Evolutionary conservation across 306 rosid genomes (phyloP), one percentile per base, ranked within the genome.

Genomic region (Hippophae tibetana): DNA sequence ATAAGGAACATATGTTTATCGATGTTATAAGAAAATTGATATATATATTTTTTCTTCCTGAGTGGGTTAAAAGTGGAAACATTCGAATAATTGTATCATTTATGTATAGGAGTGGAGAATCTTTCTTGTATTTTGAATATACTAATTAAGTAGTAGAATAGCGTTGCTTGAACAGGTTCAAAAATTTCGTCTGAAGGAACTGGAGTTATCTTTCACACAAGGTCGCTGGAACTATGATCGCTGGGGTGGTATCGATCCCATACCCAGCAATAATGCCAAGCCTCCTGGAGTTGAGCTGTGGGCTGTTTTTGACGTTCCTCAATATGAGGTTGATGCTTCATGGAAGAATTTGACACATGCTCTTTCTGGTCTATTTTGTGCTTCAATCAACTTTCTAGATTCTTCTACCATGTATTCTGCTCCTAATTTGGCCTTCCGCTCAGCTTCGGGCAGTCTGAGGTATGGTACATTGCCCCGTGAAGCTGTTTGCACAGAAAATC

Each of bases 241-340:
- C 42, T 92, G 96, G 99, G 99, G 97, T 64, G 99, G 95, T 52
- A 84, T 78, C 69, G 99, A 92, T 72, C 84, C 94, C 53, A 79
- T 92, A 57, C 73, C 97, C 63, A 88, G 97, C 78, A 75, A 60
- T 75, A 85, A 88, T 68, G 95, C 96, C 57, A 88, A 86, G 73
- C 95, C 96, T 75, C 89, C 99, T 42, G 99, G 99, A 64, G 96
- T 88, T 64, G 96, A 92, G 72, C 69, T 92, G 69, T 92, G 95
- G 99, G 99, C 96, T 47, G 84, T 84, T 51, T 92, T 92, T 79
- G 86, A 83, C 74, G 89, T 81, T 44, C 90, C 81, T 60, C 79
- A 48, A 42, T 46, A 74, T 56, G 77, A 71, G 72, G 94, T 92
- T 63, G 99, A 88, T 59, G 77, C 85, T 54, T 73, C 75, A 60